Evolutionary conservation across 1,284 basidiomycete genomes (phyloP).

Genomic region (Leccinum pachyderme): DNA sequence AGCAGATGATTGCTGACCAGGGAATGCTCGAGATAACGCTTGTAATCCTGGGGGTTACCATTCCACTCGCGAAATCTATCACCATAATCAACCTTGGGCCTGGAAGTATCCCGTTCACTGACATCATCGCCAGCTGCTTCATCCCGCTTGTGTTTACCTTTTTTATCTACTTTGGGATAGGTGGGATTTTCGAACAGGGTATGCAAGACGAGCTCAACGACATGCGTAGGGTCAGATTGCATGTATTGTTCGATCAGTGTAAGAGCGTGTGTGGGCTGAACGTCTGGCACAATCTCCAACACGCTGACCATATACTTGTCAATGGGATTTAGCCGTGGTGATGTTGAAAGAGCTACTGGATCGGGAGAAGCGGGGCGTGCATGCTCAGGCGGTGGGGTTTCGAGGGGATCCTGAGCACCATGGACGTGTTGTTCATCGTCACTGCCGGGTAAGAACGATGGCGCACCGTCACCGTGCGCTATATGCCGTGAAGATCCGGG

Average conservation of each 20-base stretch:
- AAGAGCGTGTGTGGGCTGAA: slow-evolving; percentile 50
- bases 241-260: slow-evolving; percentile 44
- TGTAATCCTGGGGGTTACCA: slow-evolving; percentile 32
- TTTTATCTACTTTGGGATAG: slow-evolving; percentile 59
- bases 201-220: slow-evolving; percentile 55
- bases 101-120: slow-evolving; percentile 14
- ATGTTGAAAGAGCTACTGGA: background rate
- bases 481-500: slow-evolving; percentile 12
- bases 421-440: slow-evolving; percentile 11
- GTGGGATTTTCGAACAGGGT: slow-evolving; percentile 56
- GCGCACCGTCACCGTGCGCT: background rate
- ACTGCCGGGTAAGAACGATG: slow-evolving; percentile 22
- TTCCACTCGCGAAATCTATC: slow-evolving; percentile 41
- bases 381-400: background rate
- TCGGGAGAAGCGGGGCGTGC: background rate
- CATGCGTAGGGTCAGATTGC: slow-evolving; percentile 32
- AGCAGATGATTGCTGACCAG: slow-evolving; percentile 39
- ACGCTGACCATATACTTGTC: slow-evolving; percentile 43
- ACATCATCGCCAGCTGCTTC: slow-evolving; percentile 25
- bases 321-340: slow-evolving; percentile 9
- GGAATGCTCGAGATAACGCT: slow-evolving; percentile 46
- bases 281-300: slow-evolving; percentile 68
- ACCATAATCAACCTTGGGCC: slow-evolving; percentile 48
- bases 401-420: background rate
- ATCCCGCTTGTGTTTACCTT: slow-evolving; percentile 51